These are phyloP conservation scores for Euphorbia corollata DNA, from an alignment of 441 rosid species.

Conservation along the genomic window DNA sequence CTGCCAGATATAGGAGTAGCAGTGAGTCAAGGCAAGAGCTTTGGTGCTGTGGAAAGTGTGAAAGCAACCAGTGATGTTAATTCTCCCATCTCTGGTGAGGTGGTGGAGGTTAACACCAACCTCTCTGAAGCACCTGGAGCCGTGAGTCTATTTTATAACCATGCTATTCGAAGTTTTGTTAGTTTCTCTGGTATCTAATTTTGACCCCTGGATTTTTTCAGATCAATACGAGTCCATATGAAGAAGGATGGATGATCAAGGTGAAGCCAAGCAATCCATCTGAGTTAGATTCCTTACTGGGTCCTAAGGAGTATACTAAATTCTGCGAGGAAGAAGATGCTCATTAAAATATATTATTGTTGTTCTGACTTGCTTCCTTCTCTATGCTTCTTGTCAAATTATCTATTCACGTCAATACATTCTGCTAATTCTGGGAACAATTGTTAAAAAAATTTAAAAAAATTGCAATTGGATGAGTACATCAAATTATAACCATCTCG, in stretches of 20 bases:
- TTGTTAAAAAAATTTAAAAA: too few species aligned
- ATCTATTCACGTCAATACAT: not conserved
- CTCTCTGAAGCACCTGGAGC: conserved; percentile 66
- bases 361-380: too few species aligned
- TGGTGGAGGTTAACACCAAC: conserved; percentile 71
- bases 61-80: conserved; percentile 88
- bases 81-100: conserved; percentile 79
- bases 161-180: too few species aligned
- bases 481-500: too few species aligned
- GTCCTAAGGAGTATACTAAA: conserved; percentile 69
- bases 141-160: conserved; percentile 41
- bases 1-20: conserved; percentile 55
- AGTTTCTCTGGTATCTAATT: not conserved
- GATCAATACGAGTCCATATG: conserved; percentile 89
- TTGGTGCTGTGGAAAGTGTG: conserved; percentile 94
- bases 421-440: not conserved
- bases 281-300: conserved; percentile 68
- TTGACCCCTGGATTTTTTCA: conserved; percentile 1
- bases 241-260: conserved; percentile 94
- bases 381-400: not conserved
- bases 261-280: conserved; percentile 80
- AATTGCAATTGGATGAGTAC: too few species aligned
- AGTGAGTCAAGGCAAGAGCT: conserved; percentile 51
- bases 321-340: conserved; percentile 94
- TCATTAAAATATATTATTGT: conserved; percentile 36